These are phyloP conservation scores for Suhomyces vadensis DNA, from an alignment of 805 yeast genomes.

Conservation along the genomic window DNA sequence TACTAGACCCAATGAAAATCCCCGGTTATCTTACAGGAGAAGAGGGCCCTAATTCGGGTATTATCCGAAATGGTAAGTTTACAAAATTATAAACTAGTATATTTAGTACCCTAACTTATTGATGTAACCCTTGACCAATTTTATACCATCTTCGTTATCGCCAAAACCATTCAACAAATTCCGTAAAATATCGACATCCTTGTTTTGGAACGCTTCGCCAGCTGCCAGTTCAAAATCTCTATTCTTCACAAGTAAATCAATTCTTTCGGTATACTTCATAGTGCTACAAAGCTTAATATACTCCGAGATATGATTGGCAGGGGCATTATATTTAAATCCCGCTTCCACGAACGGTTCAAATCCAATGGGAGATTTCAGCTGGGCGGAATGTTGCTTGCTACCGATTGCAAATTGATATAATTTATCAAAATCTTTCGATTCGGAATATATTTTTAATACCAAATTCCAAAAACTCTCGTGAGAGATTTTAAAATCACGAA, in stretches of 20 bases:
- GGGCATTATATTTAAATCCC: slow-evolving; percentile 50
- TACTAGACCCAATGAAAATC: slow-evolving; percentile 52
- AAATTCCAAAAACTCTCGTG: slow-evolving; percentile 59
- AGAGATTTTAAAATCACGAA: slow-evolving; percentile 54
- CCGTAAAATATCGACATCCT: slow-evolving; percentile 33
- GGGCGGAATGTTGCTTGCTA: slow-evolving; percentile 44
- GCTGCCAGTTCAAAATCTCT: slow-evolving; percentile 53
- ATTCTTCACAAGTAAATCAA: slow-evolving; percentile 53
- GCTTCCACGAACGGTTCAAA: slow-evolving; percentile 62
- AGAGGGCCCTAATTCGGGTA: slow-evolving; percentile 56
- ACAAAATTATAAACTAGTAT: not conserved
- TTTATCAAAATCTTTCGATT: slow-evolving; percentile 53
- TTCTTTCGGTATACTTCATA: slow-evolving; percentile 46
- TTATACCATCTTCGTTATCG: slow-evolving; percentile 17
- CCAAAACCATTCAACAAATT: slow-evolving; percentile 24
- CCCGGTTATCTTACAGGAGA: slow-evolving; percentile 85
- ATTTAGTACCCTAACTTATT: slow-evolving; percentile 28
- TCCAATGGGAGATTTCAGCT: slow-evolving; percentile 68
- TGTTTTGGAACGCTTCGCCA: slow-evolving; percentile 46
- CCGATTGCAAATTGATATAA: slow-evolving; percentile 40
- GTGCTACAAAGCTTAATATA: slow-evolving; percentile 57
- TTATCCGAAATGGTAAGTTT: slow-evolving; percentile 9
- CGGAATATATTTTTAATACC: slow-evolving; percentile 49
- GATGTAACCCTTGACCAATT: slow-evolving; percentile 20
- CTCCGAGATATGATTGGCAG: slow-evolving; percentile 56